These are phyloP conservation scores for Penicillium sp. DNA, from an alignment of 2,329 filamentous ascomycete genomes.

Conservation along the genomic window DNA sequence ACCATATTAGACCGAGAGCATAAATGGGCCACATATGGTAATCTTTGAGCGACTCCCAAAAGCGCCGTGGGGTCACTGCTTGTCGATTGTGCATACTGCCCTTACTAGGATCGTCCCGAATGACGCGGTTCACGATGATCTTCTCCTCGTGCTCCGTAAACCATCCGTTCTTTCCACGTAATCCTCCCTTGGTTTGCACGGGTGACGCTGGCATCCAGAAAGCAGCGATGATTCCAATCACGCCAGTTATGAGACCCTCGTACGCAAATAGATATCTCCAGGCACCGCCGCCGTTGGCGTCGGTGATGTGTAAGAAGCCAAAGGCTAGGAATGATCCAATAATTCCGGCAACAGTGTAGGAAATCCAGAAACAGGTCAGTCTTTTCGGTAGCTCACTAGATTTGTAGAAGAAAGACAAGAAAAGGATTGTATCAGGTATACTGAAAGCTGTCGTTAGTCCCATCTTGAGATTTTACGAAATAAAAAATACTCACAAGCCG, in stretches of 20 bases:
- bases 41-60: slow-evolving; percentile 48
- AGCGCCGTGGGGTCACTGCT: slow-evolving; percentile 41
- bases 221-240: slow-evolving; percentile 2
- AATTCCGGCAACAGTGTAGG: slow-evolving; percentile 52
- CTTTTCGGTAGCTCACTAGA: slow-evolving; percentile 62
- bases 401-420: slow-evolving; percentile 69
- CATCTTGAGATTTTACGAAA: neutral
- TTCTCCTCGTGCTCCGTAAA: slow-evolving; percentile 62
- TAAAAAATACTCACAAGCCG: neutral
- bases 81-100: slow-evolving; percentile 58
- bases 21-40: slow-evolving; percentile 55
- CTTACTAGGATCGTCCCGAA: slow-evolving; percentile 53
- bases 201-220: slow-evolving; percentile 60
- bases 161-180: slow-evolving; percentile 61
- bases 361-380: slow-evolving; percentile 66
- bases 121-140: slow-evolving; percentile 62
- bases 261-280: slow-evolving; percentile 5
- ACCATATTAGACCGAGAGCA: slow-evolving; percentile 41
- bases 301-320: neutral
- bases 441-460: neutral
- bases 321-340: slow-evolving; percentile 36
- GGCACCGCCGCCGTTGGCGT: neutral
- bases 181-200: slow-evolving; percentile 57
- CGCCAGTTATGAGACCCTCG: neutral
- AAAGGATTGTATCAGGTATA: slow-evolving; percentile 33